Evolutionary conservation across 164 flowering plant species (phyloP), one percentile per base, ranked within the genome.

Genomic region (Cinnamomum chago): DNA sequence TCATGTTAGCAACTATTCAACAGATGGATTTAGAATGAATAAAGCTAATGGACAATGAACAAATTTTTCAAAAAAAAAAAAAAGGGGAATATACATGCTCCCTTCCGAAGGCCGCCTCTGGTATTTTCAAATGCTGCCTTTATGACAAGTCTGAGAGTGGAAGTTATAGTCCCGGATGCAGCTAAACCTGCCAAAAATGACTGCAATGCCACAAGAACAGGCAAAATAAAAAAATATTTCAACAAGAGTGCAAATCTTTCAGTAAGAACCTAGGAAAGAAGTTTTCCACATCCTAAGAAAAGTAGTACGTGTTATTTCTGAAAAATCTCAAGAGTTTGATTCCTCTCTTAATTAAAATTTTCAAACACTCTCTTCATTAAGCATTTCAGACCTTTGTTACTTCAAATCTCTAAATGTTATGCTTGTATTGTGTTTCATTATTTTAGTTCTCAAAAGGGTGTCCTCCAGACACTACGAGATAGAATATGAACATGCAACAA

Each of bases 121-220:
- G 89, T 76, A 70, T 82, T 83, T 52, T 88, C 89, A 76, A 93
- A 92, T 62, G 89, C 95, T 73, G 90, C 97, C 79, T 85, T 88
- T 24, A 95, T 89, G 30, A 88, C 76, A 15, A 92, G 40, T 77
- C 97, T 87, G 81, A 93, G 77, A 70, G 77, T 30, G 35, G 35
- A 30, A 30, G 35, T 30, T 4, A 30, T 30, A 30, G 35, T 30
- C 35, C 35, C 5, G 5, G 35, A 30, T 30, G 35, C 35, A 30
- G 97, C 95, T 85, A 84, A 20, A 30, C 98, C 98, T 66, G 91
- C 94, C 30, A 90, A 71, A 74, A 85, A 90, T 50, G 97, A 90
- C 94, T 90, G 82, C 14, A 79, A 52, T 55, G 68, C 64, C 62
- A 6, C 52, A 35, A 40, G 62, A 67, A 74, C 33, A 71, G 68